Conservation (phyloP, 2,329 filamentous ascomycete genomes). For the Talaromyces sp. region DNA sequence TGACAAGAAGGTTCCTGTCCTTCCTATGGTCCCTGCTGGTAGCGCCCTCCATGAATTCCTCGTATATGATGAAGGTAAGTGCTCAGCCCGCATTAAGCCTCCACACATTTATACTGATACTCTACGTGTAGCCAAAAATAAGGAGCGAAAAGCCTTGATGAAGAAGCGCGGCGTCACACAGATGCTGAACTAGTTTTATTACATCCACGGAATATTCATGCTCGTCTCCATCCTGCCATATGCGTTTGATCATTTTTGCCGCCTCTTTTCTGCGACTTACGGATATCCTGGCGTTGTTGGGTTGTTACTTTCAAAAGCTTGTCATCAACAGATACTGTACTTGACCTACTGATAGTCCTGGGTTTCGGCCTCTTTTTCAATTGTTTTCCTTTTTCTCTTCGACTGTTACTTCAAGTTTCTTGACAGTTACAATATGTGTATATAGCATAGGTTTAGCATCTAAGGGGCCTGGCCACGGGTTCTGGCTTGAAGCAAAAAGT, state of each 20-base stretch:
- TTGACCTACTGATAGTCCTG: not conserved
- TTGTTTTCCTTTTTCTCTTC: slow-evolving; percentile 1
- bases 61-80: slow-evolving; percentile 74
- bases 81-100: not conserved
- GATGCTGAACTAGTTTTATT: slow-evolving; percentile 5
- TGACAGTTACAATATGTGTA: slow-evolving; percentile 4
- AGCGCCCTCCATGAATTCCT: slow-evolving; percentile 89
- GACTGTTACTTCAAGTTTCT: not conserved
- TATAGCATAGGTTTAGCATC: slow-evolving; percentile 7
- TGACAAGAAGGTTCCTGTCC: slow-evolving; percentile 75
- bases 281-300: slow-evolving; percentile 43
- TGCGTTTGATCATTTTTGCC: slow-evolving; percentile 12
- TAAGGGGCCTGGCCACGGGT: not conserved
- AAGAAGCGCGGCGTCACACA: slow-evolving; percentile 50
- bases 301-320: slow-evolving; percentile 12
- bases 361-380: not conserved
- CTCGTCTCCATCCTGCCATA: slow-evolving; percentile 20
- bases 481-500: not conserved
- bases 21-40: slow-evolving; percentile 94
- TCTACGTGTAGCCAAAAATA: slow-evolving; percentile 58
- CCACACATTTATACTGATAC: slow-evolving; percentile 25
- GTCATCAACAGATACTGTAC: not conserved
- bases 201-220: not conserved
- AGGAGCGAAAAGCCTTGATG: slow-evolving; percentile 65
- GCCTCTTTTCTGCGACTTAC: slow-evolving; percentile 29